Evolutionary conservation across 768 basidiomycete species (phyloP).

Genomic region (Boletus vinaceobasis): DNA sequence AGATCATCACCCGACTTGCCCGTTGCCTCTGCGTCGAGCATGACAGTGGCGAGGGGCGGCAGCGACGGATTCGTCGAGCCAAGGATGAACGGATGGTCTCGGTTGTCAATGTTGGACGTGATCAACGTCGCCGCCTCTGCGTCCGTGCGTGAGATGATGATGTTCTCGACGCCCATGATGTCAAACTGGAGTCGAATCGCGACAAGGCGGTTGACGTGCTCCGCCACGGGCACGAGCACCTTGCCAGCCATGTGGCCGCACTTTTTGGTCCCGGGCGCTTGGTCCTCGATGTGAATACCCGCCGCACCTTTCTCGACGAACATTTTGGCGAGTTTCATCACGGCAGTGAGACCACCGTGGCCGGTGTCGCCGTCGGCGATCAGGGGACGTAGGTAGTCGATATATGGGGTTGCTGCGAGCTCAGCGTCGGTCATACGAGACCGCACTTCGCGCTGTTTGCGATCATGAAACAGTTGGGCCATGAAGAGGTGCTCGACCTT

Average conservation of each 20-base stretch:
- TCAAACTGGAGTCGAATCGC: constrained; percentile 97
- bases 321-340: constrained; percentile 98
- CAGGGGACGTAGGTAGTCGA: constrained; percentile 93
- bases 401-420: constrained; percentile 60
- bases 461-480: constrained; percentile 98
- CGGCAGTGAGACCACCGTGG: constrained; percentile 95
- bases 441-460: constrained; percentile 87
- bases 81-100: constrained; percentile 97
- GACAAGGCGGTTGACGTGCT: constrained; percentile 97
- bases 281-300: constrained; percentile 97
- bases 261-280: constrained; percentile 97
- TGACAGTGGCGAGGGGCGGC: constrained; percentile 68
- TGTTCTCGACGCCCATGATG: constrained; percentile 96
- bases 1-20: constrained; percentile 79
- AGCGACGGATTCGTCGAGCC: constrained; percentile 79
- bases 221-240: constrained; percentile 93
- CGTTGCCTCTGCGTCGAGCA: constrained; percentile 78
- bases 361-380: constrained; percentile 98
- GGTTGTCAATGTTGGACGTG: constrained; percentile 92
- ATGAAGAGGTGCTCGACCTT: constrained; percentile 98
- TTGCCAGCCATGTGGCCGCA: constrained; percentile 94
- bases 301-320: constrained; percentile 99
- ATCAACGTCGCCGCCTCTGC: constrained; percentile 97
- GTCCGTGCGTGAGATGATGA: constrained; percentile 91
- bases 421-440: constrained; percentile 66